Base-by-base conservation (phyloP, 805 yeast species). In the Candida sonorensis region DNA sequence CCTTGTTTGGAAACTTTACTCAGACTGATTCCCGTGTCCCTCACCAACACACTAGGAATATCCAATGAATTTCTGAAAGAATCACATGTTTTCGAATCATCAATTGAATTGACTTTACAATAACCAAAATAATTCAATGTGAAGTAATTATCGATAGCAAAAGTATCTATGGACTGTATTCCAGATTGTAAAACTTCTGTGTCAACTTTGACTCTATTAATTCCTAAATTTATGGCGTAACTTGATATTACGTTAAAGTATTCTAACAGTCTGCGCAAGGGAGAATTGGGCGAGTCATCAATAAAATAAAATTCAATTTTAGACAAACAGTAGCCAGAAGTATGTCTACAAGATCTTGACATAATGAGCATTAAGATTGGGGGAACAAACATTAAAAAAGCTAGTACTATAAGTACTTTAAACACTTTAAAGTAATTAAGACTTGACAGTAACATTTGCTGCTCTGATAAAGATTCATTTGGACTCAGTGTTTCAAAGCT, bases 21-120 rank as follows among this genome's bases (percentile, higher is more conserved):
- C 25, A 69, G 50, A 40, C 67, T 74, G 3, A 53, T 54, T 4
- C 74, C 76, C 10, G 75, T 60, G 49, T 75, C 81, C 35, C 66
- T 58, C 9, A 72, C 57, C 11, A 72, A 50, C 10, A 67, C 66
- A 7, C 71, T 56, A 7, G 68, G 51, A 11, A 72, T 42, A 45
- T 75, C 77, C 34, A 71, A 48, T 1, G 75, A 77, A 17, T 28
- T 30, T 30, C 53, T 47, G 30, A 64, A 59, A 8, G 43, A 46
- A 40, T 57, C 47, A 40, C 76, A 63, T 44, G 39, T 49, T 29
- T 31, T 43, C 27, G 19, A 29, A 15, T 28, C 41, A 35, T 11
- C 46, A 36, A 11, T 38, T 36, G 28, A 36, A 22, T 60, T 62
- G 4, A 48, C 33, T 19, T 72, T 64, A 46, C 79, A 71, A 50